Evolutionary conservation across 2,329 filamentous ascomycete genomes (phyloP).

Genomic region (Cercospora sojina): DNA sequence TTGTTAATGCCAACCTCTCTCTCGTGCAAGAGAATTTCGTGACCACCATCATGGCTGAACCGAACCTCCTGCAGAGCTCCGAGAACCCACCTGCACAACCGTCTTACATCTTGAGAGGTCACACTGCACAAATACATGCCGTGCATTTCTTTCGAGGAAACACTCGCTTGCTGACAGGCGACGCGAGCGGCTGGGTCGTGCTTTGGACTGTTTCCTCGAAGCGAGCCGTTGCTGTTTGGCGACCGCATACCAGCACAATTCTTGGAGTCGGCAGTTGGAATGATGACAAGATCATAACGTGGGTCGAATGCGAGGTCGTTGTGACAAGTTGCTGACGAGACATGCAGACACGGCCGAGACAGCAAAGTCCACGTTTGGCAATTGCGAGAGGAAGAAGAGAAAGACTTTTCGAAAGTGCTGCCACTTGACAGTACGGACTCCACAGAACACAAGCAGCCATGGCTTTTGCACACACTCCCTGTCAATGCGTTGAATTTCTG

Average conservation of each 20-base stretch:
- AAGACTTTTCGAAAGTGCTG: slow-evolving; percentile 63
- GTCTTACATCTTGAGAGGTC: slow-evolving; percentile 77
- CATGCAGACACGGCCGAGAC: slow-evolving; percentile 78
- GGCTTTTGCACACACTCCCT: slow-evolving; percentile 78
- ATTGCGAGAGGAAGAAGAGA: slow-evolving; percentile 60
- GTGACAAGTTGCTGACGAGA: slow-evolving; percentile 2
- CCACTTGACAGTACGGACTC: slow-evolving; percentile 62
- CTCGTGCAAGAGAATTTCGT: background rate
- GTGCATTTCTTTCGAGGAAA: slow-evolving; percentile 72
- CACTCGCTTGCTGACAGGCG: slow-evolving; percentile 75
- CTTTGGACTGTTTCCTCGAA: slow-evolving; percentile 83
- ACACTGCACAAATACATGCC: slow-evolving; percentile 75
- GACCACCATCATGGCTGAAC: slow-evolving; percentile 15
- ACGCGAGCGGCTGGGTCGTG: slow-evolving; percentile 85
- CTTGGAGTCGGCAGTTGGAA: slow-evolving; percentile 73
- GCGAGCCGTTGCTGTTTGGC: slow-evolving; percentile 81
- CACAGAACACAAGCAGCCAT: slow-evolving; percentile 63
- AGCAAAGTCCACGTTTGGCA: slow-evolving; percentile 85
- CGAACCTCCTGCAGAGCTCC: slow-evolving; percentile 21
- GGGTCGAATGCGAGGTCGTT: slow-evolving; percentile 43
- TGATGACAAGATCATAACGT: slow-evolving; percentile 77
- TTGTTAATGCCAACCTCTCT: background rate
- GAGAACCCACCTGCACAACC: slow-evolving; percentile 54
- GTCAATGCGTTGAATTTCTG: slow-evolving; percentile 98
- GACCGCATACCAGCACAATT: slow-evolving; percentile 74